Evolutionary conservation across 192 early-diverging fungal genomes (phyloP).

Genomic region (Coemansia sp.): DNA sequence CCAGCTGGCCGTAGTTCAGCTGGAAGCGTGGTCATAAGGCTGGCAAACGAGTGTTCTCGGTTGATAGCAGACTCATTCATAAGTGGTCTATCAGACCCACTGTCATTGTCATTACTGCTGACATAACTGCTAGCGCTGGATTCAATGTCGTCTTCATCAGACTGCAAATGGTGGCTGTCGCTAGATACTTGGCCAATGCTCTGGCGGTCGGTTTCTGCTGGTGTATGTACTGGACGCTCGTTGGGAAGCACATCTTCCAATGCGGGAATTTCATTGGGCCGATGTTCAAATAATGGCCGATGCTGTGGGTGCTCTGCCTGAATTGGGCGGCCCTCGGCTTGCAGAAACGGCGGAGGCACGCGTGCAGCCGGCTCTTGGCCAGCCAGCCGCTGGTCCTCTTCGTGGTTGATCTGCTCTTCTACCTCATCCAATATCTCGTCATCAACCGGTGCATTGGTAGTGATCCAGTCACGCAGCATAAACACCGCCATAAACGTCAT

Average conservation of each 20-base stretch:
- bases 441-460: constrained; percentile 42
- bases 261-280: constrained; percentile 19
- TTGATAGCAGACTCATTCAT: not conserved
- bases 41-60: not conserved
- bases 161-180: too few species aligned
- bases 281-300: constrained; percentile 34
- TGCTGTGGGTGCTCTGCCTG: constrained; percentile 41
- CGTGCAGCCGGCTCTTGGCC: constrained; percentile 5
- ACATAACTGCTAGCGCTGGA: not conserved
- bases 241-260: constrained; percentile 27
- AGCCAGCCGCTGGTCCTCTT: not conserved
- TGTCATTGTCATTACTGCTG: too few species aligned
- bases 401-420: constrained; percentile 22
- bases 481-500: constrained; percentile 77
- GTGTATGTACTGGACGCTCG: constrained; percentile 29
- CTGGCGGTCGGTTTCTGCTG: not conserved
- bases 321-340: constrained; percentile 26
- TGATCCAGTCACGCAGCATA: constrained; percentile 86
- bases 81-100: not conserved
- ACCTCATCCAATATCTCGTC: constrained; percentile 41
- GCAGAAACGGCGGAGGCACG: constrained; percentile 9
- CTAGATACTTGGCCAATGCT: too few species aligned
- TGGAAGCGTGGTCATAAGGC: constrained; percentile 11
- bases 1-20: constrained; percentile 7
- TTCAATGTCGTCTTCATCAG: not conserved